phyloP scores from a whole-genome alignment of 2,329 filamentous ascomycete genomes.

The Aspergillus tanneri region DNA sequence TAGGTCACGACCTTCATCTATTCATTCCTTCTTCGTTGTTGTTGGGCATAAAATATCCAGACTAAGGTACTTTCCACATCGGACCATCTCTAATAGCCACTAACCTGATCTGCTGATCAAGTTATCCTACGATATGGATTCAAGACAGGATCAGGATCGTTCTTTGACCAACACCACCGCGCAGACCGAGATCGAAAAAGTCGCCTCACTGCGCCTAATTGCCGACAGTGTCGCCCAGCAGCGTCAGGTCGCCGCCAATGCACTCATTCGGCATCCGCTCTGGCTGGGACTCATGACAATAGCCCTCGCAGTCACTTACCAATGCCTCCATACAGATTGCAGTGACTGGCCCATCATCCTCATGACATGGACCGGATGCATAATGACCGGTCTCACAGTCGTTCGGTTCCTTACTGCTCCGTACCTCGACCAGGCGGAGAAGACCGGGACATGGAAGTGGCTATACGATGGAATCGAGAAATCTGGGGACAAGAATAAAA shows the following conservation, averaged over 20 bases:
- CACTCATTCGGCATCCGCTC: slow-evolving; percentile 62
- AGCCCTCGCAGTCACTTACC: slow-evolving; percentile 40
- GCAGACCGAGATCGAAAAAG: slow-evolving; percentile 57
- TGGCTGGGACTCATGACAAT: slow-evolving; percentile 43
- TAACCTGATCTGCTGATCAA: background rate
- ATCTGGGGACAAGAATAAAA: slow-evolving; percentile 49
- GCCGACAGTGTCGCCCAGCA: slow-evolving; percentile 83
- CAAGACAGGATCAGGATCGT: slow-evolving; percentile 8
- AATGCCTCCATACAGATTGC: slow-evolving; percentile 39
- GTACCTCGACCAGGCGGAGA: slow-evolving; percentile 62
- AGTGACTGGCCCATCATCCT: slow-evolving; percentile 13
- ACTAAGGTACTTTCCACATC: too few species aligned
- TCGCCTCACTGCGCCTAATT: slow-evolving; percentile 68
- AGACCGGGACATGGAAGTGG: slow-evolving; percentile 46
- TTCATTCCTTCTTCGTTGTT: too few species aligned
- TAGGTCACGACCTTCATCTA: too few species aligned
- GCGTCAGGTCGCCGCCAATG: slow-evolving; percentile 63
- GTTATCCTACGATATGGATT: background rate
- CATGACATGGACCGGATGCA: slow-evolving; percentile 51
- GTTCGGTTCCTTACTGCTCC: slow-evolving; percentile 60
- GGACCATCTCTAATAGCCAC: too few species aligned
- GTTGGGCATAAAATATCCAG: too few species aligned
- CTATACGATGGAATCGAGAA: too few species aligned
- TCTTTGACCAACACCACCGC: slow-evolving; percentile 37
- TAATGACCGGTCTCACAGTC: slow-evolving; percentile 63